Base-by-base conservation (phyloP, 2,329 filamentous ascomycete genomes). In the Talaromyces islandicus region DNA sequence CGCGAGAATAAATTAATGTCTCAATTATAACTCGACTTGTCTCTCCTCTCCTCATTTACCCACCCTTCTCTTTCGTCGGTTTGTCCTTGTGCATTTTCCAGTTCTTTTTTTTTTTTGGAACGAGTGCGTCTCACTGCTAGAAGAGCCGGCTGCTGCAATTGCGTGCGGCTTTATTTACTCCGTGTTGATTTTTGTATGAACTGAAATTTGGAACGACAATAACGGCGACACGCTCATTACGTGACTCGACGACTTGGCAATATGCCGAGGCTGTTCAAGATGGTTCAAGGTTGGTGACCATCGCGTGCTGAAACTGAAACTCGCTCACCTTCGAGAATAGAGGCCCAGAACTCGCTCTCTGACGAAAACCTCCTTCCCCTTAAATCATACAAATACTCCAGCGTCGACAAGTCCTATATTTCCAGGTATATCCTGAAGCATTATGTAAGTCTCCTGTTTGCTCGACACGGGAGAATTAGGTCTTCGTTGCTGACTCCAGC, bases 341-440 rank as follows among this genome's bases (percentile, higher is more conserved):
- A 73, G 68, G 71, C 70, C 64, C 75, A 75, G 69, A 83, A 86
- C 64, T 83, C 81, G 66, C 80, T 97, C 67, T 95, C 92, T 29
- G 91, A 96, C 69, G 92, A 97, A 70, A 91, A 91, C 58, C 85
- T 99, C 67, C 82, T 89, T 62, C 92, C 97, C 74, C 87, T 99
- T 69, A 94, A 92, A 77, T 88, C 88, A 62, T 99, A 99, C 86
- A 95, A 97, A 74, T 99, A 99, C 78, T 96, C 92, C 68, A 91
- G 89, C 70, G 92, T 99, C 76, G 94, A 99, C 81, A 93, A 96
- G 78, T 97, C 92, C 56, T 88, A 90, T 64, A 86, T 97, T 62
- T 97, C 94, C 60, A 85, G 92, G 75, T 96, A 97, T 77, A 90
- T 99, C 72, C 84, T 99, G 56, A 90, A 88, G 67, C 93, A 96